Conservation (phyloP, 768 basidiomycete species). For the Pisolithus orientalis region DNA sequence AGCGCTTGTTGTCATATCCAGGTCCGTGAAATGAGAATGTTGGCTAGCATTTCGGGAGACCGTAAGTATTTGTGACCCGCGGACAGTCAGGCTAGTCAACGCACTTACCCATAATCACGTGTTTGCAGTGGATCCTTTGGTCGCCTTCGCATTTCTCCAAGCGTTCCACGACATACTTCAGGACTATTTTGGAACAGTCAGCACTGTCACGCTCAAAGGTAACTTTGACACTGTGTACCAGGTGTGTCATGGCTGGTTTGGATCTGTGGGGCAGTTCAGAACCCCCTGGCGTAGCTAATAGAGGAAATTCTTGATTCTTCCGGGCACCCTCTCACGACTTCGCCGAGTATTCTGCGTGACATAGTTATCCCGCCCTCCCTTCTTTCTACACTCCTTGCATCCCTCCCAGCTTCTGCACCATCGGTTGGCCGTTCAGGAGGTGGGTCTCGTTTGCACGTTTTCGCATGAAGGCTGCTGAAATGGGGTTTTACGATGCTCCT, state of each 20-base stretch:
- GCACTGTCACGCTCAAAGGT: constrained; percentile 73
- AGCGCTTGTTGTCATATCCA: constrained; percentile 82
- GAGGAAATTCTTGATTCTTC: constrained; percentile 95
- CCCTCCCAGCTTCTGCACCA: constrained; percentile 21
- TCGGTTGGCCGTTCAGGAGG: constrained; percentile 26
- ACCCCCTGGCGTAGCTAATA: constrained; percentile 51
- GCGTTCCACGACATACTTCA: constrained; percentile 77
- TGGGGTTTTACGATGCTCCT: background rate
- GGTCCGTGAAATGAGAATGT: constrained; percentile 66
- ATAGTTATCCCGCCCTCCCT: constrained; percentile 91
- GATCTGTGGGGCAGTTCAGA: too few relatives aligned
- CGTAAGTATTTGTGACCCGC: constrained; percentile 44
- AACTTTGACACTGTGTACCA: constrained; percentile 96
- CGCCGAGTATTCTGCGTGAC: constrained; percentile 82
- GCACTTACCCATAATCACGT: background rate
- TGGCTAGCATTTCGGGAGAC: constrained; percentile 81
- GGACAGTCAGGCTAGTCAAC: background rate
- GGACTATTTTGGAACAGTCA: constrained; percentile 87
- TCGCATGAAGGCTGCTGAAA: background rate
- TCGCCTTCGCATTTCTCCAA: constrained; percentile 85
- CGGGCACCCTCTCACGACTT: constrained; percentile 88
- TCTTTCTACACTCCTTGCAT: constrained; percentile 59
- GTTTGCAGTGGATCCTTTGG: constrained; percentile 72
- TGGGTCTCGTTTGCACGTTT: background rate
- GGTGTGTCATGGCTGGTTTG: constrained; percentile 34